A percentile compares a stretch with the other conserved stretches of the same genome.
Conservation (phyloP, 805 yeast genomes). For the Alloascoidea hylecoeti region DNA sequence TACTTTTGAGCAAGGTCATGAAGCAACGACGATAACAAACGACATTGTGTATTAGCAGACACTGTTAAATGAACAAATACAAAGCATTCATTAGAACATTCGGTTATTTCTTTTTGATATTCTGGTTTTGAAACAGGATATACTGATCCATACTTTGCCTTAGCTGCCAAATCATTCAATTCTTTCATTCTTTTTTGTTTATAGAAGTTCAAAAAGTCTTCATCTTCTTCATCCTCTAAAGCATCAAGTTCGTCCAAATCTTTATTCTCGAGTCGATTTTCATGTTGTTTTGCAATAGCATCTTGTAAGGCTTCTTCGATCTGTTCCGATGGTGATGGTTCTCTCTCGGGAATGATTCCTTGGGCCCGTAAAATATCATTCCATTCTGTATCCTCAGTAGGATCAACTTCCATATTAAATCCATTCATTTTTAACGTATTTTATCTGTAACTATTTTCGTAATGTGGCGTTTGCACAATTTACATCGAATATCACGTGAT, state of each 20-base stretch:
- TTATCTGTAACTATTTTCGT: no score
- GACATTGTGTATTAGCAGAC: slow-evolving; percentile 56
- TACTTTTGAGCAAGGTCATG: slow-evolving; percentile 46
- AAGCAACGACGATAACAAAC: slow-evolving; percentile 51
- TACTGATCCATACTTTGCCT: slow-evolving; percentile 59
- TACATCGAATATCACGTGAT: no score
- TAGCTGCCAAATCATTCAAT: slow-evolving; percentile 40
- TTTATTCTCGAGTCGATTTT: slow-evolving; percentile 64
- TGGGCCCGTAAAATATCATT: slow-evolving; percentile 84
- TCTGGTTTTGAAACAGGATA: slow-evolving; percentile 77
- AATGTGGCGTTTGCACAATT: no score
- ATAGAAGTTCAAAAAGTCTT: slow-evolving; percentile 55
- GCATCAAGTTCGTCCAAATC: slow-evolving; percentile 74
- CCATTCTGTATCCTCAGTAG: slow-evolving; percentile 97
- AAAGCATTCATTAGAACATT: slow-evolving; percentile 49
- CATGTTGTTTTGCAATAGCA: slow-evolving; percentile 68
- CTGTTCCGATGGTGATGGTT: slow-evolving; percentile 78
- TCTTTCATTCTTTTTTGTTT: slow-evolving; percentile 70
- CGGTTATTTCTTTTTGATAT: slow-evolving; percentile 73
- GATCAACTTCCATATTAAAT: slow-evolving; percentile 68
- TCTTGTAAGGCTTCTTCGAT: slow-evolving; percentile 81
- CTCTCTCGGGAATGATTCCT: slow-evolving; percentile 86
- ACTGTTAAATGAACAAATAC: slow-evolving; percentile 73
- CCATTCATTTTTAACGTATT: neutral
- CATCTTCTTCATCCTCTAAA: slow-evolving; percentile 82